Evolutionary conservation across 345 rosid genomes (phyloP).

Genomic region (Heritiera fomes): DNA sequence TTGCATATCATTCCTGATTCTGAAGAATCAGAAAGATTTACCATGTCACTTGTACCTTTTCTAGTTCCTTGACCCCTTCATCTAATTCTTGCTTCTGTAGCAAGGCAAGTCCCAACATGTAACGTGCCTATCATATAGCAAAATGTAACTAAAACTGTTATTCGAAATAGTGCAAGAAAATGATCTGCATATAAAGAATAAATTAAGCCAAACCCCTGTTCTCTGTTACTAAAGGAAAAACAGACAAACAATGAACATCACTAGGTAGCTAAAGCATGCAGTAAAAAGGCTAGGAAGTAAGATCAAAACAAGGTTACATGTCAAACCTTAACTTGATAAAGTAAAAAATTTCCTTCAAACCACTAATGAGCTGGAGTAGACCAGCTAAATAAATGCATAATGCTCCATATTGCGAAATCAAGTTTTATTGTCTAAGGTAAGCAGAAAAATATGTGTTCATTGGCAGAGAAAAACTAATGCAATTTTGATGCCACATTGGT

Average conservation of each 20-base stretch:
- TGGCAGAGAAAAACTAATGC: neutral
- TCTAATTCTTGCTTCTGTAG: conserved; percentile 50
- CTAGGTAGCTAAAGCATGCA: neutral
- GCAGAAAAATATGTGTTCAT: neutral
- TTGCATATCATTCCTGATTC: neutral
- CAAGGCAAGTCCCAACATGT: conserved; percentile 84
- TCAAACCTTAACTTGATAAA: too few relatives aligned
- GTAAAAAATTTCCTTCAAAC: too few relatives aligned
- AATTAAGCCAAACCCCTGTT: conserved; percentile 14
- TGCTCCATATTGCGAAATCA: neutral
- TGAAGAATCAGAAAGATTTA: neutral
- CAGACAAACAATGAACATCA: conserved; percentile 10
- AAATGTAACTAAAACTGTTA: conserved; percentile 13
- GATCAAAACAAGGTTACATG: neutral
- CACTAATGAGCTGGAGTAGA: neutral
- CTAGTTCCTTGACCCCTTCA: conserved; percentile 68
- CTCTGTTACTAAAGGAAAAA: neutral
- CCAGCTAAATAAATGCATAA: neutral
- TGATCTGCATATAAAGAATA: neutral
- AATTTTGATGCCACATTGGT: neutral
- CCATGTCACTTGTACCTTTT: conserved; percentile 48
- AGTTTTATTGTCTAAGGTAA: neutral
- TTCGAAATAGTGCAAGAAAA: conserved; percentile 9
- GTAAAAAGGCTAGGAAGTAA: neutral
- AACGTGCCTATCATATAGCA: conserved; percentile 61